Evolutionary conservation across 225 moss, liverwort and hornwort genomes (phyloP), one percentile per base, ranked within the genome.

Genomic region (Sphagnum contortum): DNA sequence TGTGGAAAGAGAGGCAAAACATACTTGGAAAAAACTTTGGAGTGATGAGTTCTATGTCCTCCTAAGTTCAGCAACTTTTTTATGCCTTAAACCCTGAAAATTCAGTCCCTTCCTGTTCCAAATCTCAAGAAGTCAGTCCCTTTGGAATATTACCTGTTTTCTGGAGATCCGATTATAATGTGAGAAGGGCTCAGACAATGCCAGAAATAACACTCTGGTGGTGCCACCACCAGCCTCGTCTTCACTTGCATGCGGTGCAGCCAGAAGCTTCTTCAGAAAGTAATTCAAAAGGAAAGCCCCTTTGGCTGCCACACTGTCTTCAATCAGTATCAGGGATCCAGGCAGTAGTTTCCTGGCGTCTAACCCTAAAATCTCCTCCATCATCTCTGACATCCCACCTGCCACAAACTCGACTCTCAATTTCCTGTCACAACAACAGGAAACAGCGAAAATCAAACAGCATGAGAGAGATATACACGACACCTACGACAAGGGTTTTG

Each of bases 121-220:
- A 29, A 29, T 29, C 29, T 29, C 29, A 29, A 29, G 29, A 29
- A 29, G 29, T 29, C 29, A 29, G 29, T 29, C 29, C 29, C 29
- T 29, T 29, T 29, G 29, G 29, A 29, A 29, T 29, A 29, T 4
- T 46, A 87, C 89, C 82, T 96, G 92, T 46, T 87, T 96, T 73
- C 86, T 83, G 4, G 88, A 81, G 57, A 96, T 86, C 48, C 95
- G 88, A 50, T 79, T 82, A 69, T 88, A 96, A 75, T 96, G 95
- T 3, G 83, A 65, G 59, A 88, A 90, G 0, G 90, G 87, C 55
- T 92, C 90, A 9, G 81, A 73, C 55, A 88, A 60, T 4, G 88
- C 90, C 65, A 96, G 73, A 51, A 96, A 77, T 14, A 96, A 73
- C 57, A 96, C 87, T 11, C 73, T 68, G 29, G 76, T 75, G n/a